Evolutionary conservation across 495 filamentous ascomycete species (phyloP).

Genomic region (Podospora bellae-mahoneyi): DNA sequence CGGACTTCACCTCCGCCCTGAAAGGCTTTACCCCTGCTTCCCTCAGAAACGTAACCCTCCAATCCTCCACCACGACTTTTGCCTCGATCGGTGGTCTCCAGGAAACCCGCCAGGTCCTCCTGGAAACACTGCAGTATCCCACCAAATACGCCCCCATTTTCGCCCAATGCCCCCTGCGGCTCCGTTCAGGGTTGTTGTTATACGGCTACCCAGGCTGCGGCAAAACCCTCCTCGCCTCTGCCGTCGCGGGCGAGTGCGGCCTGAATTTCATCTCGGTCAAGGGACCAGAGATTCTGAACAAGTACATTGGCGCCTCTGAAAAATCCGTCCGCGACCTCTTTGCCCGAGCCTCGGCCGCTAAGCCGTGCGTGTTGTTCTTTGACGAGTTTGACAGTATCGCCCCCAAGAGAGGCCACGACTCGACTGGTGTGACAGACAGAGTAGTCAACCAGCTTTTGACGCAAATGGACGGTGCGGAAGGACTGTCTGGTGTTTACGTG

Average conservation of each 20-base stretch:
- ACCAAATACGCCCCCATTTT: slow-evolving; percentile 99
- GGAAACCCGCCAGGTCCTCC: slow-evolving; percentile 76
- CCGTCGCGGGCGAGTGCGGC: slow-evolving; percentile 92
- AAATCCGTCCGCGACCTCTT: slow-evolving; percentile 94
- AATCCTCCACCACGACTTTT: slow-evolving; percentile 83
- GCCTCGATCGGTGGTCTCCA: slow-evolving; percentile 84
- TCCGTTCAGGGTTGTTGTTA: slow-evolving; percentile 85
- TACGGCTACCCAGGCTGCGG: slow-evolving; percentile 96
- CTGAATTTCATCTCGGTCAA: slow-evolving; percentile 98
- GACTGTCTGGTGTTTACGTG: slow-evolving; percentile 89
- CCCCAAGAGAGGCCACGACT: slow-evolving; percentile 94
- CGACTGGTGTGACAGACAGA: slow-evolving; percentile 94
- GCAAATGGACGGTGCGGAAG: slow-evolving; percentile 98
- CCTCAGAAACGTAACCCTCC: slow-evolving; percentile 87
- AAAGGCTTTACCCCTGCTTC: slow-evolving; percentile 93
- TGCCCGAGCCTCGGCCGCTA: slow-evolving; percentile 82
- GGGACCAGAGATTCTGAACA: slow-evolving; percentile 96
- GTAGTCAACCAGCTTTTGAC: slow-evolving; percentile 97
- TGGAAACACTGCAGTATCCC: slow-evolving; percentile 95
- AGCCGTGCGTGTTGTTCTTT: slow-evolving; percentile 92
- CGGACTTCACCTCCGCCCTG: slow-evolving; percentile 78
- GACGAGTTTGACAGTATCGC: slow-evolving; percentile 98
- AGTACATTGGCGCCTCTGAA: slow-evolving; percentile 95
- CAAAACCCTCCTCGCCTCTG: slow-evolving; percentile 89
- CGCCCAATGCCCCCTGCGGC: slow-evolving; percentile 84